phyloP scores from a whole-genome alignment of 148 eudicot species.

The Camellia sinensis region DNA sequence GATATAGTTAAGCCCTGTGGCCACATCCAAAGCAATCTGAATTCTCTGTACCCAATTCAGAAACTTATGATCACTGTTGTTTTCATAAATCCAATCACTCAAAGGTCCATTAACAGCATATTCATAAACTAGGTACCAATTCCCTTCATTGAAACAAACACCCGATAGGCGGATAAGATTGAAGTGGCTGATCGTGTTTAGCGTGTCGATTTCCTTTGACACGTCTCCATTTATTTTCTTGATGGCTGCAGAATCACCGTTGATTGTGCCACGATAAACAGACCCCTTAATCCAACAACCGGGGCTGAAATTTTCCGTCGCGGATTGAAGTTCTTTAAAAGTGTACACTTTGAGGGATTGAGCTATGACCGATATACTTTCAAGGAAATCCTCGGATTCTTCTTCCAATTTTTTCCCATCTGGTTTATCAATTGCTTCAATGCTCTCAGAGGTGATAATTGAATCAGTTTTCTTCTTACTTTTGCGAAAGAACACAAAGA shows the following conservation, averaged over 20 bases:
- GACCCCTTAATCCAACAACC: slow-evolving; percentile 59
- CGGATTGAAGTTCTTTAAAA: slow-evolving; percentile 58
- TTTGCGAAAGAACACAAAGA: slow-evolving; percentile 31
- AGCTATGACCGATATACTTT: slow-evolving; percentile 60
- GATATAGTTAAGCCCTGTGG: slow-evolving; percentile 79
- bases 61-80: slow-evolving; percentile 32
- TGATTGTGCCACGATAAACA: slow-evolving; percentile 73
- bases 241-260: slow-evolving; percentile 70
- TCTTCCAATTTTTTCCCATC: slow-evolving; percentile 41
- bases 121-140: slow-evolving; percentile 81
- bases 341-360: slow-evolving; percentile 67
- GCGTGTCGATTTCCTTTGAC: slow-evolving; percentile 59
- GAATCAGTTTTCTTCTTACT: slow-evolving; percentile 34
- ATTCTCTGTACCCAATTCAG: slow-evolving; percentile 75
- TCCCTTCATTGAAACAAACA: slow-evolving; percentile 66
- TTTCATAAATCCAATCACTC: slow-evolving; percentile 59
- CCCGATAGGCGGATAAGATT: slow-evolving; percentile 73
- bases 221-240: slow-evolving; percentile 79
- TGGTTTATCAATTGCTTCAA: slow-evolving; percentile 57
- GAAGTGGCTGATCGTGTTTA: slow-evolving; percentile 80
- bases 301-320: slow-evolving; percentile 68
- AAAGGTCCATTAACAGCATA: slow-evolving; percentile 79
- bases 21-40: slow-evolving; percentile 73
- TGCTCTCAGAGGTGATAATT: slow-evolving; percentile 39
- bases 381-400: slow-evolving; percentile 54